phyloP scores from a whole-genome alignment of 1,139 yeast genomes.

The Pichia sp. region DNA sequence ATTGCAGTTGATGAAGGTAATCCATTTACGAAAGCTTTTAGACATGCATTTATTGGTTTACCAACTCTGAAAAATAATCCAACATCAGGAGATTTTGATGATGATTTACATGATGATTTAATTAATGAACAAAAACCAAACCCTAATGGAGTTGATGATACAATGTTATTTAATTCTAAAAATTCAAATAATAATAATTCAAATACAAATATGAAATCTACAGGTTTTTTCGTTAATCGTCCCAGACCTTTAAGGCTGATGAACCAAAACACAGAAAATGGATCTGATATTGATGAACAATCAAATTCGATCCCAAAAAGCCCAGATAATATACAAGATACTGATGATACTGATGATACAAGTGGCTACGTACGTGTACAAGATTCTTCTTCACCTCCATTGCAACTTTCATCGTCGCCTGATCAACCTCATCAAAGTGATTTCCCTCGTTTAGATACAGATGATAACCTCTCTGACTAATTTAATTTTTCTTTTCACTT shows the following conservation, averaged over 20 bases:
- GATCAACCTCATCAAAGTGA: too few relatives aligned
- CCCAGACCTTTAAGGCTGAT: conserved; percentile 17
- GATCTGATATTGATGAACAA: not conserved
- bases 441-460: too few relatives aligned
- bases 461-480: too few relatives aligned
- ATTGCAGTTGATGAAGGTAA: conserved; percentile 24
- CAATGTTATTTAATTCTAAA: not conserved
- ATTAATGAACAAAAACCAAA: conserved; percentile 11
- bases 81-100: conserved; percentile 22
- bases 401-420: conserved; percentile 3
- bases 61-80: conserved; percentile 13
- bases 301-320: conserved; percentile 1
- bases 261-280: conserved; percentile 6
- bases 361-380: conserved; percentile 9
- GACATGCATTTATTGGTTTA: conserved; percentile 25
- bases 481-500: too few relatives aligned
- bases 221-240: conserved; percentile 28
- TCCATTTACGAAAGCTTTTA: conserved; percentile 17
- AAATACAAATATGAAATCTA: conserved; percentile 7
- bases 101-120: conserved; percentile 21
- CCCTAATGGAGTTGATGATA: conserved; percentile 4
- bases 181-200: conserved; percentile 1
- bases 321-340: not conserved
- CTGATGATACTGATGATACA: conserved; percentile 9
- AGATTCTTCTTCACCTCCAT: conserved; percentile 1